A percentile compares a stretch with the other conserved stretches of the same genome.
Evolutionary conservation across 768 basidiomycete species (phyloP).

Genomic region (Panaeolus papilionaceus): DNA sequence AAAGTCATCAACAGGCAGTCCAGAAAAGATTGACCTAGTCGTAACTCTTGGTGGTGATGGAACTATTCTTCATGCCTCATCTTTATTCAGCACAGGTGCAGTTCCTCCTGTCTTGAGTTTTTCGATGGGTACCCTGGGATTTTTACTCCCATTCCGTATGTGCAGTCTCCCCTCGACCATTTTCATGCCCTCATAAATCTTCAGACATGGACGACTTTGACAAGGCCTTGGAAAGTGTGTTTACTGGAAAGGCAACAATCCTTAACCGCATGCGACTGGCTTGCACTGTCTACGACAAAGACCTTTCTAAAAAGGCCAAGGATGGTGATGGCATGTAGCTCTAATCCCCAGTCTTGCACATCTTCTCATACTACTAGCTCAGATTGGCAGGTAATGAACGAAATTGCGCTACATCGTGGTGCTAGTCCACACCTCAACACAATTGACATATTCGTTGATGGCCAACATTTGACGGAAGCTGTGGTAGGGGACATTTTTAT

Average conservation of each 20-base stretch:
- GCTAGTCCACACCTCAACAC: conserved; percentile 91
- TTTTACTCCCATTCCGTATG: conserved; percentile 93
- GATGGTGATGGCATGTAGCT: conserved; percentile 60
- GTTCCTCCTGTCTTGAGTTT: conserved; percentile 93
- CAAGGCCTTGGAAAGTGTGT: conserved; percentile 80
- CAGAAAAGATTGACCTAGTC: conserved; percentile 81
- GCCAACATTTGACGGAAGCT: conserved; percentile 94
- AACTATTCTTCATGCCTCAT: conserved; percentile 92
- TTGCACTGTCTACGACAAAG: conserved; percentile 74
- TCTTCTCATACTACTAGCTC: conserved; percentile 13
- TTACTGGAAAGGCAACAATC: conserved; percentile 79
- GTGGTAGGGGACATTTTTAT: conserved; percentile 64
- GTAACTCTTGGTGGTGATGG: conserved; percentile 95
- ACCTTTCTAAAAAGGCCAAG: conserved; percentile 60
- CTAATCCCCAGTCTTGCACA: neutral
- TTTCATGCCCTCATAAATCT: conserved; percentile 11
- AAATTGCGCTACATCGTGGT: conserved; percentile 91
- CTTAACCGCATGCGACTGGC: conserved; percentile 91
- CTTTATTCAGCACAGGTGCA: conserved; percentile 87
- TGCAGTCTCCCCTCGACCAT: conserved; percentile 21
- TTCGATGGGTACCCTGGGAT: conserved; percentile 93
- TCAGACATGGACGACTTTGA: conserved; percentile 90
- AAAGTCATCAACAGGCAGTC: conserved; percentile 44
- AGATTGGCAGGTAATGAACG: conserved; percentile 99
- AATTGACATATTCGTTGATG: conserved; percentile 93